These are phyloP conservation scores for Gyrodon lividus DNA, from an alignment of 768 basidiomycete species.

Conservation along the genomic window DNA sequence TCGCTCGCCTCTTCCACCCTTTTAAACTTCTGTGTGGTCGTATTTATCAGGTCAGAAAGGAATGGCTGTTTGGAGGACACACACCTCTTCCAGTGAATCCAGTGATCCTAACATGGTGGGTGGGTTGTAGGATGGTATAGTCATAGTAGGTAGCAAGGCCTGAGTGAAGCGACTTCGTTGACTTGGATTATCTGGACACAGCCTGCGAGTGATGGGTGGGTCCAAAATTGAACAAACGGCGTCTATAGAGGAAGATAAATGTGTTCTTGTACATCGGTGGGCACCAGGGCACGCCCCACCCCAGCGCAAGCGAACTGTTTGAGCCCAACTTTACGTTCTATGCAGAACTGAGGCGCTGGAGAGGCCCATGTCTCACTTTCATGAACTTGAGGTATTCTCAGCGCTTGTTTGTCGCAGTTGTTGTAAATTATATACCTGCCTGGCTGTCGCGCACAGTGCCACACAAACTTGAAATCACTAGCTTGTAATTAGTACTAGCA, in stretches of 20 bases:
- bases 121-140: not conserved
- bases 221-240: conserved; percentile 4
- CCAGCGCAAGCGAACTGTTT: not conserved
- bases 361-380: not conserved
- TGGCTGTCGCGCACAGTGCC: no score
- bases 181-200: not conserved
- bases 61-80: not conserved
- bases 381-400: not conserved
- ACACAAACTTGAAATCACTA: no score
- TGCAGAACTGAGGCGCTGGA: not conserved
- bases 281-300: not conserved
- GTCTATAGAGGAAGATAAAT: not conserved
- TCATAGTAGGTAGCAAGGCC: not conserved
- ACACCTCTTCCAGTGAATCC: conserved; percentile 31
- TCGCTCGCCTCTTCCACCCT: conserved; percentile 58
- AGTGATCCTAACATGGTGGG: conserved; percentile 22
- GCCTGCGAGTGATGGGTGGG: conserved; percentile 10
- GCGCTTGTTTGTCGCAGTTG: not conserved
- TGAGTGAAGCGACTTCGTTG: not conserved
- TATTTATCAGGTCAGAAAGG: not conserved
- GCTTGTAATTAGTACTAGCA: no score
- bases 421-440: no score
- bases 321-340: not conserved
- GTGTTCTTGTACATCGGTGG: not conserved
- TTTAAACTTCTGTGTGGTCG: conserved; percentile 48